These are phyloP conservation scores for Sarcocystis neurona DNA, from an alignment of 169 alveolate genomes.

Conservation along the genomic window DNA sequence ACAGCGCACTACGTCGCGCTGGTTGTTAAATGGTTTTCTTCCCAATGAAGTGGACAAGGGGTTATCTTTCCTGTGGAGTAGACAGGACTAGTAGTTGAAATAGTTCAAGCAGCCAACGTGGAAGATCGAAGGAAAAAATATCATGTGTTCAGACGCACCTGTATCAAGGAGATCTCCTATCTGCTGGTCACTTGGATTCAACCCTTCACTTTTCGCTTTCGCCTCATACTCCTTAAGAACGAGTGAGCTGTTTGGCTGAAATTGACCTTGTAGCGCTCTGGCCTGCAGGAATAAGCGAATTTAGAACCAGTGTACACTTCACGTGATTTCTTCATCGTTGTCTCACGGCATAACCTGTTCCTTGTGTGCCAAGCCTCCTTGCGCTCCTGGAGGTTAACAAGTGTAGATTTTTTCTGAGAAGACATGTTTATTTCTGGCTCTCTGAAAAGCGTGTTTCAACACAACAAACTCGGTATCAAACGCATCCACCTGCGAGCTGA, in stretches of 20 bases:
- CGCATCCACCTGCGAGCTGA: no score
- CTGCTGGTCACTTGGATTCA: constrained; percentile 44
- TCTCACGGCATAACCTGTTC: no score
- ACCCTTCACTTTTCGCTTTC: constrained; percentile 47
- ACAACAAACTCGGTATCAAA: neutral
- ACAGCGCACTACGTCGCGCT: neutral
- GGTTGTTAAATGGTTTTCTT: no score
- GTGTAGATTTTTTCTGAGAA: no score
- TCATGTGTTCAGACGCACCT: constrained; percentile 7
- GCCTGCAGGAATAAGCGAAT: no score
- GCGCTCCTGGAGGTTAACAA: no score
- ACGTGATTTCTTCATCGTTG: no score
- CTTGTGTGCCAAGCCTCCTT: no score
- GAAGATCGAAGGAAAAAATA: neutral
- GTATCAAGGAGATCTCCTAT: constrained; percentile 48
- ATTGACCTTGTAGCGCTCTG: no score
- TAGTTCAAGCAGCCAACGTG: neutral
- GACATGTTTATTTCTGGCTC: no score
- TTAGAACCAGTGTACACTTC: no score
- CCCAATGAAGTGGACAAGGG: neutral
- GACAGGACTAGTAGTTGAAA: neutral
- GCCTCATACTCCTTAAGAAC: constrained; percentile 25
- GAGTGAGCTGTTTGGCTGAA: constrained; percentile 29
- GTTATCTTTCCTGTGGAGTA: neutral
- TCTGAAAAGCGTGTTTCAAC: neutral